A percentile compares a stretch with the other conserved stretches of the same genome.
Evolutionary conservation across 805 yeast genomes (phyloP).

Genomic region (Aciculoconidium aculeatum): DNA sequence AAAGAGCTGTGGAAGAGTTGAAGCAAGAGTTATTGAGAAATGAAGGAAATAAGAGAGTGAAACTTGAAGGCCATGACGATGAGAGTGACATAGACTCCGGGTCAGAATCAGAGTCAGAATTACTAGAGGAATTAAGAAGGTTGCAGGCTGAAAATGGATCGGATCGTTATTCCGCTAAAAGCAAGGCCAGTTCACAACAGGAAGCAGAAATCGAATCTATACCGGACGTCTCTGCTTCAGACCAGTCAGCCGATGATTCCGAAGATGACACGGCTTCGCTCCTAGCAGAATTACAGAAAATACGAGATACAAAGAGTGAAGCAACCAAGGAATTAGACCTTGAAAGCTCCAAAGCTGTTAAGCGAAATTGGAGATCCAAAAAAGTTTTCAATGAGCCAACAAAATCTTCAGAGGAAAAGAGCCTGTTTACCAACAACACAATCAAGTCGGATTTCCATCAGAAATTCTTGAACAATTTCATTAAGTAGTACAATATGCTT

Average conservation of each 20-base stretch:
- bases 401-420: constrained; percentile 4
- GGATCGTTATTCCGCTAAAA: background rate
- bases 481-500: constrained; percentile 15
- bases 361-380: constrained; percentile 6
- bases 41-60: background rate
- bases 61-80: constrained; percentile 6
- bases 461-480: constrained; percentile 28
- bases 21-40: constrained; percentile 11
- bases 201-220: too few relatives aligned
- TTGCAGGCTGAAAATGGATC: constrained; percentile 1
- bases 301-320: constrained; percentile 10
- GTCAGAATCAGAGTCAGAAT: constrained; percentile 6
- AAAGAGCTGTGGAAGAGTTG: constrained; percentile 20
- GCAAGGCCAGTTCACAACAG: constrained; percentile 2
- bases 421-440: constrained; percentile 26
- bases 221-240: too few relatives aligned
- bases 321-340: constrained; percentile 6
- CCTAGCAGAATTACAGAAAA: constrained; percentile 16
- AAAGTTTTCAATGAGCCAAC: constrained; percentile 6
- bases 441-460: constrained; percentile 30
- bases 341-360: too few relatives aligned
- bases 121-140: constrained; percentile 4
- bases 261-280: constrained; percentile 15
- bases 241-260: constrained; percentile 7
- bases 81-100: constrained; percentile 5